phyloP scores from a whole-genome alignment of 208 protist genomes.

The Trypanosoma brucei region DNA sequence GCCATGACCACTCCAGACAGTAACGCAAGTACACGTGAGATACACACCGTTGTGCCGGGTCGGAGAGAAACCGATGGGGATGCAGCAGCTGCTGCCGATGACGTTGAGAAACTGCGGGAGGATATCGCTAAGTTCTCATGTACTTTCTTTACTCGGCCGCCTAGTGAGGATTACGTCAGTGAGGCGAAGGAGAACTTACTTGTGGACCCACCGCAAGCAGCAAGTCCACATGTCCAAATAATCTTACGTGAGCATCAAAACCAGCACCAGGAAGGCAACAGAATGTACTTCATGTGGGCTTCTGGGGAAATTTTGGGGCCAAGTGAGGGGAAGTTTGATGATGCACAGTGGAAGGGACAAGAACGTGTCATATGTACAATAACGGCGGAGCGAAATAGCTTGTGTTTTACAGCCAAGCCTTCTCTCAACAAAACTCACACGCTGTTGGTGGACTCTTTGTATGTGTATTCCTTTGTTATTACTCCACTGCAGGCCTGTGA shows the following conservation, averaged over 20 bases:
- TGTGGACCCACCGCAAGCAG: conserved; percentile 52
- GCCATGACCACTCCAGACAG: not conserved
- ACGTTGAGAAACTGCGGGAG: conserved; percentile 12
- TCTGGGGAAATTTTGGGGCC: conserved; percentile 26
- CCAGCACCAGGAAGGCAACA: conserved; percentile 52
- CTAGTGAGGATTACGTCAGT: conserved; percentile 66
- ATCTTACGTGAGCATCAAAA: conserved; percentile 60
- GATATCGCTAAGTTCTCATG: conserved; percentile 1
- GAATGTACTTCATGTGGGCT: conserved; percentile 78
- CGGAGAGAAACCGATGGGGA: not conserved
- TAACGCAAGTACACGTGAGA: not conserved
- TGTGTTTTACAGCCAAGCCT: conserved; percentile 60
- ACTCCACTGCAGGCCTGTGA: conserved; percentile 23
- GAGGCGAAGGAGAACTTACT: conserved; percentile 45
- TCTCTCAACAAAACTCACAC: conserved; percentile 63
- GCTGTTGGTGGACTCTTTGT: conserved; percentile 55
- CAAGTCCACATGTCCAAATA: conserved; percentile 39
- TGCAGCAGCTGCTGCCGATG: not conserved
- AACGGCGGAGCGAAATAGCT: conserved; percentile 40
- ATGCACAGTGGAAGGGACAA: conserved; percentile 39
- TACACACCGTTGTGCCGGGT: not conserved
- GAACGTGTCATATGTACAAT: conserved; percentile 77
- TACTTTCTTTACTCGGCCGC: conserved; percentile 63
- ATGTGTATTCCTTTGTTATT: conserved; percentile 69
- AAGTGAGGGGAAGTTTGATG: not conserved